Base-by-base conservation (phyloP, 331 rosid genomes). In the Spiraea crenata region DNA sequence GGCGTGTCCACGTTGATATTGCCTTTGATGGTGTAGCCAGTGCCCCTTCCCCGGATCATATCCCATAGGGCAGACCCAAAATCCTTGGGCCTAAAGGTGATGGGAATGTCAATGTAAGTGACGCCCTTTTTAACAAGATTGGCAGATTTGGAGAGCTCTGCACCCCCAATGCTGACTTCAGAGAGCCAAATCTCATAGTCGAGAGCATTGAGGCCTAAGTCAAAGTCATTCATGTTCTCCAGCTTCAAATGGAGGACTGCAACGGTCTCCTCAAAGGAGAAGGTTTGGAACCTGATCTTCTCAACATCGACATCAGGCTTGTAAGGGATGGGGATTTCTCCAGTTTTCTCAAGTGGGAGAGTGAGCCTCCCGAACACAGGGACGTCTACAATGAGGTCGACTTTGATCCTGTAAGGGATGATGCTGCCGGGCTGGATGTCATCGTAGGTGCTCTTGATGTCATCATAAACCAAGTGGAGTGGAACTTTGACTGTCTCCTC, bases 61-160 rank as follows among this genome's bases (percentile, higher is more conserved):
- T 91, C 96, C 99, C 99, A 95, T 14, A 95, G 70, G 1, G 98
- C 99, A 74, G 96, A 91, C 25, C 99, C 98, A 16, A 89, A 86
- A 67, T 91, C 98, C 89, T 95, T 89, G 3, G 98, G 99, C 87
- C 84, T 87, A 75, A 95, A 95, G 75, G 92, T 88, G 63, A 95
- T 76, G 5, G 99, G 99, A 66, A 91, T 16, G 25, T 89, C 92
- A 37, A 95, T 79, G 63, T 81, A 74, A 70, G 49, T 75, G 55
- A 86, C 63, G 16, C 93, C 98, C 42, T 69, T 84, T 65, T 89
- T 91, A 60, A 67, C 84, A 72, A 95, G 74, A 46, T 86, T 86
- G 7, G 89, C 89, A 41, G 92, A 87, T 42, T 95, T 82, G 55
- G 85, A 5, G 55, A 91, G 96, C 39, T 88, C 83, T 0, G 90